Base-by-base conservation (phyloP, 139 green algal genomes). In the Edaphochlamys debaryana region DNA sequence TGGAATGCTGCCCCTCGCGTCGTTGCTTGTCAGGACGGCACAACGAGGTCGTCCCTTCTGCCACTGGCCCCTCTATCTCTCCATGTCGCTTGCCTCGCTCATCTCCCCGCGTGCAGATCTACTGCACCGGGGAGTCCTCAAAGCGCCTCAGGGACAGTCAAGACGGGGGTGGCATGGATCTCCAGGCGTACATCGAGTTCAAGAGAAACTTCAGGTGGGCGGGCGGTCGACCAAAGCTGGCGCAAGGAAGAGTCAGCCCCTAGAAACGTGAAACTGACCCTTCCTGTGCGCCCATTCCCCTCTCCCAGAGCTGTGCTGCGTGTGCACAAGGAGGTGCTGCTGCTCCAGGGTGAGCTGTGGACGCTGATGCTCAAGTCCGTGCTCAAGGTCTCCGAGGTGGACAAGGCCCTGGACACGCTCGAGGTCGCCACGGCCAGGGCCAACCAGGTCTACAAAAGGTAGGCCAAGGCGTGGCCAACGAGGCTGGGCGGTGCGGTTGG, bases 181-280 rank as follows among this genome's bases (percentile, higher is more conserved):
- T 58, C 20, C 50, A 58, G 50, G 50, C 50, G 3, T 85, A 85
- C 52, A 67, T 85, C 5, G 79, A 85, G 66, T 76, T 85, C 64
- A 85, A 85, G 79, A 40, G 67, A 25, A 85, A 77, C 79, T 76
- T 56, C 66, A 58, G 63, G 63, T 69, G 34, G 17, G 63, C 7
- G 6, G 50, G 2, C 2, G 50, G n/a, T n/a, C n/a, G n/a, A n/a
- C n/a, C n/a, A n/a, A n/a, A n/a, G n/a, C n/a, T n/a, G n/a, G n/a
- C n/a, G n/a, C n/a, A n/a, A n/a, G n/a, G n/a, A n/a, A n/a, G n/a
- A n/a, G n/a, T n/a, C n/a, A n/a, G n/a, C n/a, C n/a, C n/a, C n/a
- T n/a, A n/a, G n/a, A n/a, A n/a, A n/a, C n/a, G n/a, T n/a, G n/a
- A n/a, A n/a, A n/a, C n/a, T n/a, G n/a, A n/a, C n/a, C n/a, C n/a